These are phyloP conservation scores for Euphorbia pulcherrima DNA, from an alignment of 345 rosid species.

Conservation along the genomic window DNA sequence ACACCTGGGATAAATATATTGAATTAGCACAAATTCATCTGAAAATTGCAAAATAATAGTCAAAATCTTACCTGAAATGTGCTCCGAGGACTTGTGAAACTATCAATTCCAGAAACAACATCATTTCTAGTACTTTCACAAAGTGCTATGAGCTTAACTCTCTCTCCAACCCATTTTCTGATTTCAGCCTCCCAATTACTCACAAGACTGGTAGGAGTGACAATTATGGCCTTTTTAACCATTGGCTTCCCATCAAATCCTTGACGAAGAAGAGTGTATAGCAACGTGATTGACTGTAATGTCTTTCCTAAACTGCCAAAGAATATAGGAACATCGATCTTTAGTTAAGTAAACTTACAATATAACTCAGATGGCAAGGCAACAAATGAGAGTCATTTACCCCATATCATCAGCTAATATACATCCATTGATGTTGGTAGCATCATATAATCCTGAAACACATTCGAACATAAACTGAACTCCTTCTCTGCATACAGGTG, in stretches of 20 bases:
- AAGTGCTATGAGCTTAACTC: constrained; percentile 82
- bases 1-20: constrained; percentile 45
- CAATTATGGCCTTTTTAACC: constrained; percentile 87
- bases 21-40: constrained; percentile 24
- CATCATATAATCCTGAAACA: constrained; percentile 62
- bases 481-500: constrained; percentile 72
- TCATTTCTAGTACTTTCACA: constrained; percentile 96
- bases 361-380: neutral
- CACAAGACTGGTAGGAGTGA: constrained; percentile 98
- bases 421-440: constrained; percentile 69
- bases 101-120: constrained; percentile 82
- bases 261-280: constrained; percentile 82
- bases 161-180: constrained; percentile 86
- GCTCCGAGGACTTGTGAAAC: constrained; percentile 58
- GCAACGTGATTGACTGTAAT: constrained; percentile 82
- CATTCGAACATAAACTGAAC: constrained; percentile 99
- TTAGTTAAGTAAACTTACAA: constrained; percentile 6
- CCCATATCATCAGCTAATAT: constrained; percentile 99
- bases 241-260: constrained; percentile 93
- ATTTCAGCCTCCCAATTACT: constrained; percentile 99
- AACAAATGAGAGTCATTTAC: constrained; percentile 41
- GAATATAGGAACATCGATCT: constrained; percentile 14
- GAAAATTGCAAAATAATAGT: constrained; percentile 16
- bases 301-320: constrained; percentile 92
- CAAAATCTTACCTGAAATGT: constrained; percentile 60